Evolutionary conservation across 768 basidiomycete species (phyloP).

Genomic region (Suillus spraguei): DNA sequence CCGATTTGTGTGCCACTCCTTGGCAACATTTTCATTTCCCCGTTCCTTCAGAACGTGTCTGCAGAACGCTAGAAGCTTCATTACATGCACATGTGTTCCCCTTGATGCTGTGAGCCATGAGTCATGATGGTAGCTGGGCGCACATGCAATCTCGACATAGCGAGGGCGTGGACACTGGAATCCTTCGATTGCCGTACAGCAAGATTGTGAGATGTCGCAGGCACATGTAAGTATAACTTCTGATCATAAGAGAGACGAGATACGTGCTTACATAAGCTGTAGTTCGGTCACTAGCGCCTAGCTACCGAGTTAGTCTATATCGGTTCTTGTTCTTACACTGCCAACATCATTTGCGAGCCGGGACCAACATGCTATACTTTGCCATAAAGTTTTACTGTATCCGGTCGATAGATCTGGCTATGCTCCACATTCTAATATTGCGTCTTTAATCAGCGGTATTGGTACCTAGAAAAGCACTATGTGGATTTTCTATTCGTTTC

Average conservation of each 20-base stretch:
- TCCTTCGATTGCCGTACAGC: not conserved
- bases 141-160: not conserved
- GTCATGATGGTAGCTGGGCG: not conserved
- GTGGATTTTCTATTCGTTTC: not conserved
- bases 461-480: not conserved
- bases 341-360: not conserved
- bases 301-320: no score
- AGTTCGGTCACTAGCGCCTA: no score
- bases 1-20: not conserved
- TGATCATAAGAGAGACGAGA: no score
- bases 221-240: no score
- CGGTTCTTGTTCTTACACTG: no score
- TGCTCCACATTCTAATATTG: not conserved
- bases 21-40: not conserved
- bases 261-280: not conserved
- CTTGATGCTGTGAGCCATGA: not conserved
- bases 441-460: not conserved
- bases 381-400: not conserved
- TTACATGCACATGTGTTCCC: not conserved
- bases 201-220: not conserved
- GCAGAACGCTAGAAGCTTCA: not conserved
- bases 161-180: not conserved
- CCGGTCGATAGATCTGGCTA: not conserved
- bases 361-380: not conserved
- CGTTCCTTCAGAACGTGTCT: not conserved